Evolutionary conservation across 2,329 filamentous ascomycete genomes (phyloP).

Genomic region (Ceratocystis albifundus): DNA sequence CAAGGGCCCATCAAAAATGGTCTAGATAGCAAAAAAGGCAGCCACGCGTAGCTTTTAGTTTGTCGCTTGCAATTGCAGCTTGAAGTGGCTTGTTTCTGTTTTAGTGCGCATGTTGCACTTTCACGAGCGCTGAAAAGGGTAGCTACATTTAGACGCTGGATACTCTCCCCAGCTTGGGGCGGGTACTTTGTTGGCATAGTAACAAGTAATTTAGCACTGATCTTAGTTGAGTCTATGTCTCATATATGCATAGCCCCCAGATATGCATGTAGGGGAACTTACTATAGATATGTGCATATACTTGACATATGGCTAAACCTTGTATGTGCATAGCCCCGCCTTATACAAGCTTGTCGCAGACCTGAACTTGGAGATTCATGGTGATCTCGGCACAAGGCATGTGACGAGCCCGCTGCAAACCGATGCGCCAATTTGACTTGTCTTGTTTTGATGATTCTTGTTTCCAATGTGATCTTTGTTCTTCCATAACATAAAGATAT

Average conservation of each 20-base stretch:
- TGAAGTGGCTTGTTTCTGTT: not conserved
- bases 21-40: not conserved
- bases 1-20: not conserved
- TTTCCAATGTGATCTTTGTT: not conserved
- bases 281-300: not conserved
- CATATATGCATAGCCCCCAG: not conserved
- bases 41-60: not conserved
- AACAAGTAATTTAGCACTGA: not conserved
- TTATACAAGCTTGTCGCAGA: not conserved
- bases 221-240: not conserved
- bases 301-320: not conserved
- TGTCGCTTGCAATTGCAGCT: not conserved
- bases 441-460: not conserved
- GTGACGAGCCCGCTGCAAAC: constrained; percentile 19
- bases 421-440: constrained; percentile 4
- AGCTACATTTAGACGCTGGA: not conserved
- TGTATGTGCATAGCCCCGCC: constrained; percentile 3
- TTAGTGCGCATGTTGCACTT: not conserved
- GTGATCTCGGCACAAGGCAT: constrained; percentile 16
- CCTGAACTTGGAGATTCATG: constrained; percentile 11
- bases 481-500: not conserved
- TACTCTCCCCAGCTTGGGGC: not conserved
- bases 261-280: not conserved
- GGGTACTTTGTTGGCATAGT: constrained; percentile 3
- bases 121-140: constrained; percentile 2